Evolutionary conservation across 371 early-diverging fungal species (phyloP), one percentile per base, ranked within the genome.

Genomic region (Rhizopus delemar): DNA sequence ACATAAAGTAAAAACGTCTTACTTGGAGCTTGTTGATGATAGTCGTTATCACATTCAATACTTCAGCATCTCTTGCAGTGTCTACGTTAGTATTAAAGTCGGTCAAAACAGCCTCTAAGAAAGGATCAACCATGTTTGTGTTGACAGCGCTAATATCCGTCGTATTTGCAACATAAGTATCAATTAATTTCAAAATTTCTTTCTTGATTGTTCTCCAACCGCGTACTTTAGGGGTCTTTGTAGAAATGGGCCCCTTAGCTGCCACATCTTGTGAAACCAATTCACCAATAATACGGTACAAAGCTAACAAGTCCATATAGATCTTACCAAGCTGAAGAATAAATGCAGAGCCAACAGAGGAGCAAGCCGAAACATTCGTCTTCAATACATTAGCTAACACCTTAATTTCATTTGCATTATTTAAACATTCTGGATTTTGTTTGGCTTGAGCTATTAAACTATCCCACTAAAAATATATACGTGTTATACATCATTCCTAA

Each of bases 121-220:
- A 85, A 3, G 93, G 91, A 8, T 91, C 94, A 39, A 98, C 86
- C 85, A 98, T 84, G 65, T 82, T 92, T 28, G 82, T 68, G 56
- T 86, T 84, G 11, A 97, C 86, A 4, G 83, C 73, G 13, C 69
- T 60, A 34, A 91, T 66, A 68, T 98, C 94, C 31, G 90, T 91
- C 2, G 94, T 90, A 59, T 86, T 85, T 56, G 72, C 81, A 63
- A 98, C 85, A 62, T 91, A 99, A 5, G 86, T 86, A 56, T 96
- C 93, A 31, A 97, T 81, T 63, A 99, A 73, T 51, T 88, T 86
- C 58, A 99, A 75, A 28, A 92, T 84, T 71, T 99, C 98, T 71
- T 95, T 95, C 77, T 97, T 97, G 72, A 99, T 91, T 8, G 94
- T 89, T 59, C 97, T 82, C 79, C 94, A 78, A 33, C 91, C 93